A percentile compares a stretch with the other conserved stretches of the same genome.
phyloP scores from a whole-genome alignment of 164 flowering plant genomes.

The Chloranthus sessilifolius region DNA sequence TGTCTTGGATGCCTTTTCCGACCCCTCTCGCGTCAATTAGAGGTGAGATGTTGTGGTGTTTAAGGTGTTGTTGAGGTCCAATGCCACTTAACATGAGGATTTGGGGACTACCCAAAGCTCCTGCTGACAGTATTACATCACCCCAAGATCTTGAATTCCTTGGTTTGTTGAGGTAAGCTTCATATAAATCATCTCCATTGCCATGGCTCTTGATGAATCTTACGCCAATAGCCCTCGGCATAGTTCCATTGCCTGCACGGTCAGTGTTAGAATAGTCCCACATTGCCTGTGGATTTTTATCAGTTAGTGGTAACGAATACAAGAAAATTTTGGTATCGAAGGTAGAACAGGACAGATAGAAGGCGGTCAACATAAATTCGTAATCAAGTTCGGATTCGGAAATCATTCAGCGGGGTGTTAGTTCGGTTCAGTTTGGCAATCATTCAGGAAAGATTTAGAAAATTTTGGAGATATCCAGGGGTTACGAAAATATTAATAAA shows the following conservation, averaged over 20 bases:
- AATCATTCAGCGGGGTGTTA: too few species aligned
- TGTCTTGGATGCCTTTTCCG: slow-evolving; percentile 32
- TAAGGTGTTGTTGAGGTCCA: slow-evolving; percentile 30
- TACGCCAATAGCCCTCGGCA: slow-evolving; percentile 9
- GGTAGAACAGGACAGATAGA: too few species aligned
- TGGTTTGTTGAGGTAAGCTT: slow-evolving; percentile 6
- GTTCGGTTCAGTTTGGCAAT: too few species aligned
- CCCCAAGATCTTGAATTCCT: slow-evolving; percentile 8
- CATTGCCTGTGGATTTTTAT: too few species aligned
- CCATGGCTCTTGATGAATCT: slow-evolving; percentile 11
- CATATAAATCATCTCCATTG: not conserved
- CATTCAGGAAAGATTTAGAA: too few species aligned
- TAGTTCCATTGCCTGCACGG: slow-evolving; percentile 1
- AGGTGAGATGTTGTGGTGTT: slow-evolving; percentile 20
- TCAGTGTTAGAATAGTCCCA: too few species aligned
- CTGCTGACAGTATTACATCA: slow-evolving; percentile 31
- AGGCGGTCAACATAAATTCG: too few species aligned
- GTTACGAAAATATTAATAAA: too few species aligned
- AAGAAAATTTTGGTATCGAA: too few species aligned
- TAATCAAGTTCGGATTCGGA: too few species aligned
- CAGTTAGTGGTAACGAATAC: too few species aligned
- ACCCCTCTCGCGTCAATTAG: slow-evolving; percentile 14
- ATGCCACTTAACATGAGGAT: slow-evolving; percentile 41
- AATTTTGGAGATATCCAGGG: too few species aligned
- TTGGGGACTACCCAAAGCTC: slow-evolving; percentile 41